These are phyloP conservation scores for Patellaria atrata DNA, from an alignment of 495 filamentous ascomycete genomes.

Conservation along the genomic window DNA sequence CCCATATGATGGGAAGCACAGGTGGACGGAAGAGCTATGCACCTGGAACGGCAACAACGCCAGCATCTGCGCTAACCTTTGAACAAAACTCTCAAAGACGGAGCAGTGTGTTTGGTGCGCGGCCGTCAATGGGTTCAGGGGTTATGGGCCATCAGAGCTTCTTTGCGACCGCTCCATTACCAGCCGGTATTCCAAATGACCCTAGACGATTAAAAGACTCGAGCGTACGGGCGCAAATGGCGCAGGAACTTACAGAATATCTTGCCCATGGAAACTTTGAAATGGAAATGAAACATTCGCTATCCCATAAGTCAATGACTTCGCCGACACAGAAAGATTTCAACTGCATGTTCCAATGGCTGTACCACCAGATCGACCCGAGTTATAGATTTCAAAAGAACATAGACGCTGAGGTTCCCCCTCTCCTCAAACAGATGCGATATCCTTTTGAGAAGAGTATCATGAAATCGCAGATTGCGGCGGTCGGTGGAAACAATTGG, in stretches of 20 bases:
- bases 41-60: constrained; percentile 37
- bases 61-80: constrained; percentile 24
- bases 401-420: constrained; percentile 86
- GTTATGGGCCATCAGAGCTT: constrained; percentile 68
- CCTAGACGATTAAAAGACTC: constrained; percentile 76
- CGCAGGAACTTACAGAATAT: constrained; percentile 82
- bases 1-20: constrained; percentile 40
- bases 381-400: constrained; percentile 79
- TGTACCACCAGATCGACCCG: constrained; percentile 89
- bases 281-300: constrained; percentile 85
- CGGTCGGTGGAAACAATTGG: constrained; percentile 94
- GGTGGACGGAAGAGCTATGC: constrained; percentile 57
- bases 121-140: constrained; percentile 44
- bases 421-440: constrained; percentile 76
- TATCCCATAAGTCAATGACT: constrained; percentile 73
- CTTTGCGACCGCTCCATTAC: constrained; percentile 69
- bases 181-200: constrained; percentile 68
- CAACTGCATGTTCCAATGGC: constrained; percentile 90
- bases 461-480: constrained; percentile 84
- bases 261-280: constrained; percentile 85
- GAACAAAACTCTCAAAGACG: constrained; percentile 49
- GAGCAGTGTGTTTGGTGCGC: constrained; percentile 67
- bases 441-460: constrained; percentile 92
- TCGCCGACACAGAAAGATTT: constrained; percentile 98
- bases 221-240: constrained; percentile 63